Base-by-base conservation (phyloP, 306 rosid species). In the Rubus parviflorus region DNA sequence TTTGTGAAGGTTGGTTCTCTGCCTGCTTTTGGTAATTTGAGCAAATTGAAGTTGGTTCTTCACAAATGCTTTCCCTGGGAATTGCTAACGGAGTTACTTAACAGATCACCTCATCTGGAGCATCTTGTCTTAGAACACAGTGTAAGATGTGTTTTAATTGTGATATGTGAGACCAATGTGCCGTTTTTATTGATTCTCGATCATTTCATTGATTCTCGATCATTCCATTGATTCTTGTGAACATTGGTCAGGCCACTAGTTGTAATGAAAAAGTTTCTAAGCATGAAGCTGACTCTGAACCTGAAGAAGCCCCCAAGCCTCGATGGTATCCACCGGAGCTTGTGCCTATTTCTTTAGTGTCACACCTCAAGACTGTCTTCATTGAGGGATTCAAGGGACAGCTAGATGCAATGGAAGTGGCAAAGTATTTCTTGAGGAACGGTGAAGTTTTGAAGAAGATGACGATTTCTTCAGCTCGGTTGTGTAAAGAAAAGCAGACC, bases 81-180 rank as follows among this genome's bases (percentile, higher is more conserved):
- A 67, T 19, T n/a, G 8, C 72, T 67, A 11, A 42, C 49, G 42
- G 42, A 38, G 25, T 65, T 65, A 3, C 70, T 65, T 46, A 6
- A 65, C 30, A 65, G 30, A 65, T 65, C 70, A 65, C 70, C 70
- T 65, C 42, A 65, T 65, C 49, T 41, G 11, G 48, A 65, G 42
- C 8, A 40, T 65, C 49, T 40, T n/a, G 25, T 65, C 35, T 41
- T 65, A 8, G 30, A 65, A 19, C 49, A 41, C 10, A 19, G 4
- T 17, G 62, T 56, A n/a, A 66, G 71, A 19, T 42, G 51, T 17
- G 10, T 56, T 20, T 56, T 15, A 9, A 11, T 47, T 47, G 16
- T 47, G 51, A 47, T 47, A 47, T 1, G 3, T 10, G 51, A 37
- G 41, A 13, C 70, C 70, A 64, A 64, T 15, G 10, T 47, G 51